Base-by-base conservation (phyloP, 768 basidiomycete genomes). In the Gelatoporia subvermispora region DNA sequence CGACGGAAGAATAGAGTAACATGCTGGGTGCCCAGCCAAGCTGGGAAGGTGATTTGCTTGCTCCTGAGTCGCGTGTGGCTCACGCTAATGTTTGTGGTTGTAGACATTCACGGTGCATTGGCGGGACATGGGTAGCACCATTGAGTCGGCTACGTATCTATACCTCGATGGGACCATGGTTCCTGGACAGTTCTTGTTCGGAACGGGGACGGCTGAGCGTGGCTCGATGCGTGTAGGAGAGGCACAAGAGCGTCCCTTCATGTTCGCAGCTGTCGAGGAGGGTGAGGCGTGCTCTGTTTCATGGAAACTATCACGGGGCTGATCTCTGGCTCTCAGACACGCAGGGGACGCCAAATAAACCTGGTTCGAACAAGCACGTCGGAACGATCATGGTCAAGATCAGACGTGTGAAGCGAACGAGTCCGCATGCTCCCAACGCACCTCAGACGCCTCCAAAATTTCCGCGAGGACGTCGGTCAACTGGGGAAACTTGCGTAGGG, bases 11-110 rank as follows among this genome's bases (percentile, higher is more conserved):
- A 76, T 50, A 70, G 69, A 8, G 74, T 82, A 8, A 78, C 78
- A 0, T 87, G 86, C 58, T 87, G 83, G 83, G 78, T 88, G 54
- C 77, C 81, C 7, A 76, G 84, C 48, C 72, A 77, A 43, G 68
- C 68, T 21, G 83, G 82, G 21, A 73, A 81, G 71, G 83, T 81
- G 49, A 2, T 11, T 17, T 28, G 17, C 45, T 36, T 24, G 11
- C n/a, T 2, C 17, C 21, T 21, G n/a, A n/a, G 15, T 25, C 21
- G 11, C 25, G 28, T 31, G 7, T n/a, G 3, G 21, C 15, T 31
- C 13, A 24, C 11, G 18, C 24, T 10, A 43, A 21, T 43, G 25
- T 41, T 20, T n/a, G 22, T 22, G 7, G 28, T 5, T 5, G 31
- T 54, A 86, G 84, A 61, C 54, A 4, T 87, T 87, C 61, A 68